Conservation (phyloP, 2,329 filamentous ascomycete species). For the Domatiomyces catenatus region DNA sequence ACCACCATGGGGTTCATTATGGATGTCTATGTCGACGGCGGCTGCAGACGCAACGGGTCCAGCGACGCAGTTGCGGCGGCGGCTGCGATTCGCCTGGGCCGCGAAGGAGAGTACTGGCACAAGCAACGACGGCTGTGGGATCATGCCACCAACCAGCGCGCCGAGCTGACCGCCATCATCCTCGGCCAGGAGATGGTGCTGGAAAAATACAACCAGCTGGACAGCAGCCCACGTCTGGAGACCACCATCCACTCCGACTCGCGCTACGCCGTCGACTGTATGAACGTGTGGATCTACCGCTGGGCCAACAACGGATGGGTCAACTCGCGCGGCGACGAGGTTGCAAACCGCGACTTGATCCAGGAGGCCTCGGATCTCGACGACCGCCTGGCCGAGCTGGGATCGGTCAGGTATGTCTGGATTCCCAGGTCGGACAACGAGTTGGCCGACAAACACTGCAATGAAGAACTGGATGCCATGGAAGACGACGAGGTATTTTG, state of each 20-base stretch:
- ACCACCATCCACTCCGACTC: not conserved
- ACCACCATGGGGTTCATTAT: not conserved
- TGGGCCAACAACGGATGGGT: not conserved
- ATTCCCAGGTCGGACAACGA: not conserved
- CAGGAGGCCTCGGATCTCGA: not conserved
- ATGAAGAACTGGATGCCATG: not conserved
- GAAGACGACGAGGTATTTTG: not conserved
- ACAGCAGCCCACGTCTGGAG: not conserved
- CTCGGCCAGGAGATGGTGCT: not conserved
- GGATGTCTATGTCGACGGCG: not conserved
- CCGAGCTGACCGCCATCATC: not conserved
- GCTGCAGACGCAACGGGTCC: not conserved
- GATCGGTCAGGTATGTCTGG: not conserved
- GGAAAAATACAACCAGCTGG: not conserved
- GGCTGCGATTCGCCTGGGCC: not conserved
- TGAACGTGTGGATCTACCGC: not conserved
- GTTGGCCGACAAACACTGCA: not conserved
- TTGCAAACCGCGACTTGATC: not conserved
- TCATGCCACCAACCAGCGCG: not conserved
- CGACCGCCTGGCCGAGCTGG: not conserved
- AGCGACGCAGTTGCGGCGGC: not conserved
- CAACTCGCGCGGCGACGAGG: not conserved
- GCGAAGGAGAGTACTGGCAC: not conserved
- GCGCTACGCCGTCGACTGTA: not conserved
- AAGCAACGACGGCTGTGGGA: not conserved